Conservation (phyloP, 2,329 filamentous ascomycete genomes). For the Pyrenochaeta sp. region DNA sequence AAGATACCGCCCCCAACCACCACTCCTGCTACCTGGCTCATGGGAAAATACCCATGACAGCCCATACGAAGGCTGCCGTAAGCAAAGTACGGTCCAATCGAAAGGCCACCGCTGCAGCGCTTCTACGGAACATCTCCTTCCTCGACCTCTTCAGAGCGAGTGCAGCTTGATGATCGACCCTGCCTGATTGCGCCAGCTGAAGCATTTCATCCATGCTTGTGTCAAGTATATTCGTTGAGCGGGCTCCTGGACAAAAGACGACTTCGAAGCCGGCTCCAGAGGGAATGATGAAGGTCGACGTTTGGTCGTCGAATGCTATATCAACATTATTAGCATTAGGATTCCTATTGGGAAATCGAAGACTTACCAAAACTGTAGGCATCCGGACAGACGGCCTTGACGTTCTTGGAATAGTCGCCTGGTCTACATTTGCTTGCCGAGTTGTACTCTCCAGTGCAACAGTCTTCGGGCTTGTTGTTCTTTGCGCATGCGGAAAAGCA, state of each 20-base stretch:
- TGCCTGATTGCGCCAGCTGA: constrained; percentile 43
- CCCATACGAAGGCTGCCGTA: constrained; percentile 11
- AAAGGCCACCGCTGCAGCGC: constrained; percentile 14
- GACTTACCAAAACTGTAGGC: constrained; percentile 79
- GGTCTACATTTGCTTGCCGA: constrained; percentile 70
- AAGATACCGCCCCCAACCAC: not conserved
- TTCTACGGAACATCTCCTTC: constrained; percentile 27
- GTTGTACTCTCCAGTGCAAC: constrained; percentile 76
- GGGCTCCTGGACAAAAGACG: constrained; percentile 74
- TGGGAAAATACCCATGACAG: constrained; percentile 3
- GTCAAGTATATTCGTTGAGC: constrained; percentile 59
- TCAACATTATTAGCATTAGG: constrained; percentile 1
- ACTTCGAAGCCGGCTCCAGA: constrained; percentile 79
- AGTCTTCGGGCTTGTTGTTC: constrained; percentile 72
- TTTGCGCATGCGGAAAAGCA: constrained; percentile 81
- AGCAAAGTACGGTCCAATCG: constrained; percentile 14
- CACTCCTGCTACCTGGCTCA: not conserved
- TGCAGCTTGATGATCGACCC: constrained; percentile 37
- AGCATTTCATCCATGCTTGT: constrained; percentile 47
- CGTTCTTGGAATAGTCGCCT: constrained; percentile 71
- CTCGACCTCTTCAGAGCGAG: constrained; percentile 25
- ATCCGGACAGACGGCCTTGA: constrained; percentile 82
- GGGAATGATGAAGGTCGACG: constrained; percentile 65
- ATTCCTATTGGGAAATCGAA: constrained; percentile 2
- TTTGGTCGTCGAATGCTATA: constrained; percentile 65